phyloP scores from a whole-genome alignment of 2,329 filamentous ascomycete species.

The Paraphoma chrysanthemicola region DNA sequence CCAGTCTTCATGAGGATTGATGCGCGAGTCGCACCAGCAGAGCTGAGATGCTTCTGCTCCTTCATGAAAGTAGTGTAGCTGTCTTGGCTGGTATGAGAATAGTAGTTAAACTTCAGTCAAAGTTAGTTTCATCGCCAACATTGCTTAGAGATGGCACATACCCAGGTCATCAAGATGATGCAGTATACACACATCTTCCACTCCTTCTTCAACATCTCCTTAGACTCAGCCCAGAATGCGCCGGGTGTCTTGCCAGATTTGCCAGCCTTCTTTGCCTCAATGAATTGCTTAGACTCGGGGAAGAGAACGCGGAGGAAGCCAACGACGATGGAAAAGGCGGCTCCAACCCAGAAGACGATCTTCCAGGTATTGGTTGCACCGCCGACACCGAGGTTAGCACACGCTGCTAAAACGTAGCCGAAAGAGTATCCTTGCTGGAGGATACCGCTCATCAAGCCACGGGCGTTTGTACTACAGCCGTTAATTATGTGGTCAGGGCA shows the following conservation, averaged over 20 bases:
- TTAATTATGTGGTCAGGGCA: constrained; percentile 12
- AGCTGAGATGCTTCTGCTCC: constrained; percentile 71
- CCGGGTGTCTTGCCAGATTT: constrained; percentile 49
- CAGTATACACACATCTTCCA: constrained; percentile 83
- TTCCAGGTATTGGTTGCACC: constrained; percentile 72
- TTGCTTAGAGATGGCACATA: constrained; percentile 23
- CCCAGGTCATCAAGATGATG: constrained; percentile 77
- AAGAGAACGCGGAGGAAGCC: constrained; percentile 72
- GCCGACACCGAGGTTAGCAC: constrained; percentile 76
- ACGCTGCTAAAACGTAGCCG: constrained; percentile 80
- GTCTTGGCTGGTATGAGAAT: constrained; percentile 81
- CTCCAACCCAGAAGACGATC: constrained; percentile 76
- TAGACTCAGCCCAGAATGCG: constrained; percentile 73
- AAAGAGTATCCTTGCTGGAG: constrained; percentile 83
- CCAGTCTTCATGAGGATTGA: constrained; percentile 84
- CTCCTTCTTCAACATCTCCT: constrained; percentile 70
- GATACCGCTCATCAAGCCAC: constrained; percentile 82
- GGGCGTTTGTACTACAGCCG: constrained; percentile 58
- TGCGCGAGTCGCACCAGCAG: constrained; percentile 70
- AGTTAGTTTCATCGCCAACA: constrained; percentile 9
- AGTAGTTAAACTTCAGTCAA: constrained; percentile 60
- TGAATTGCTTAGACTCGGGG: constrained; percentile 78
- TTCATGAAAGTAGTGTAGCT: constrained; percentile 84
- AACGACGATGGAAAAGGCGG: constrained; percentile 71
- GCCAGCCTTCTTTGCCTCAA: constrained; percentile 69